Evolutionary conservation across 495 filamentous ascomycete genomes (phyloP), one percentile per base, ranked within the genome.

Genomic region (Ramalina peruviana): DNA sequence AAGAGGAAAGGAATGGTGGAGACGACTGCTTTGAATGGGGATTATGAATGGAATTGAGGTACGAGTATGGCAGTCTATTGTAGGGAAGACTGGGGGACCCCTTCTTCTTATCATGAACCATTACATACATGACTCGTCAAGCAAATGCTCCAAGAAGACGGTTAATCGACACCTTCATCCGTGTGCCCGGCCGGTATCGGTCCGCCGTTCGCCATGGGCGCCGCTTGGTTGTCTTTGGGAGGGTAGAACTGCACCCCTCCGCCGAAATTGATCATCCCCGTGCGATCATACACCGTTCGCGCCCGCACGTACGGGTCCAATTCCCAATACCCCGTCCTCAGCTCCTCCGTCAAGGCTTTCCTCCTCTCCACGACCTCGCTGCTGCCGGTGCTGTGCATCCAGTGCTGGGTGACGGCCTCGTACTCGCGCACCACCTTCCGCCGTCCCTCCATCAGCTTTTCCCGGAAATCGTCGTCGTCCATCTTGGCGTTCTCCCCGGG

Each of bases 251-350:
- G 63, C 30, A 90, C 65, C 59, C 70, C 70, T 1, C 87, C 87
- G 26, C 71, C 79, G 1, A 73, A 66, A 49, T 74, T 61, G 40
- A 94, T 68, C 52, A 92, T 70, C 1, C 86, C 80, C 10, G 72
- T 70, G 52, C 87, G 72, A 60, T 94, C 87, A 54, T 93, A 93
- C 20, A 79, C 64, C 11, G 79, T 81, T 56, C 80, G 71, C 38
- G 83, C 80, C 15, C 87, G 72, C 20, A 89, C 45, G 60, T 88
- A 88, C 0, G 82, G 83, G 60, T 92, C 86, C 7, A 88, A 58
- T 11, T 69, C 54, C 92, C 93, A 98, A 65, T 98, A 97, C 48
- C 86, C 84, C 36, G 72, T 70, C 27, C 76, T 70, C 51, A 96
- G 61, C 46, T 72, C 63, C 48, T 72, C 74, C 12, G 79, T 79